A percentile compares a stretch with the other conserved stretches of the same genome.
phyloP scores from a whole-genome alignment of 148 eudicot species.

The Nepenthes mirabilis region DNA sequence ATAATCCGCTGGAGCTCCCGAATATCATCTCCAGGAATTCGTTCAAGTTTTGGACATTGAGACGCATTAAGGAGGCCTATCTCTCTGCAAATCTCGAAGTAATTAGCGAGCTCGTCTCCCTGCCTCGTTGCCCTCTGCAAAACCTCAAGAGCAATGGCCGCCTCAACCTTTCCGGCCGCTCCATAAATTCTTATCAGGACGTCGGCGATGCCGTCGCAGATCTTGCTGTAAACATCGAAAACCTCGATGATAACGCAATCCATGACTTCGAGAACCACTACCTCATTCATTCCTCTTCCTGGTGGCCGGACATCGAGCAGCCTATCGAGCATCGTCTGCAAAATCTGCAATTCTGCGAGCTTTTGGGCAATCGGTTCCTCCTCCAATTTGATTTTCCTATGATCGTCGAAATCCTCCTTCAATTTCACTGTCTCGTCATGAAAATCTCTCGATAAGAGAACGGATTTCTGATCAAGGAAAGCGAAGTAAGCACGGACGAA shows the following conservation, averaged over 20 bases:
- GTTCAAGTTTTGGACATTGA: constrained; percentile 30
- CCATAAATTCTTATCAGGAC: constrained; percentile 30
- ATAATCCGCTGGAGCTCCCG: constrained; percentile 37
- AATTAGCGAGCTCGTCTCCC: constrained; percentile 39
- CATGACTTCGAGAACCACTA: constrained; percentile 55
- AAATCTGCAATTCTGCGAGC: constrained; percentile 32
- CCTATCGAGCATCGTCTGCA: constrained; percentile 52
- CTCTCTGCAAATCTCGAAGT: constrained; percentile 39
- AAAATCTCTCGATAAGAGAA: constrained; percentile 12
- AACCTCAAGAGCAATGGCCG: constrained; percentile 33
- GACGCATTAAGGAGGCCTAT: constrained; percentile 29
- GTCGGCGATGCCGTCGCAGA: constrained; percentile 46
- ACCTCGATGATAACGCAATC: constrained; percentile 62
- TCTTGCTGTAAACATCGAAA: constrained; percentile 49
- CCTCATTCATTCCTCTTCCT: constrained; percentile 4
- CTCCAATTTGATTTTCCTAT: neutral
- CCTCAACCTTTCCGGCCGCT: constrained; percentile 30
- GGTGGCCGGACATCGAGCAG: constrained; percentile 46
- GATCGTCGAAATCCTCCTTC: neutral
- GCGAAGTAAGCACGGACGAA: constrained; percentile 49
- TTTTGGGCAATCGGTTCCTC: constrained; percentile 6
- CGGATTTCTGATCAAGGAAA: constrained; percentile 58
- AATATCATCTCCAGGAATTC: constrained; percentile 37
- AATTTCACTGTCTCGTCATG: constrained; percentile 9
- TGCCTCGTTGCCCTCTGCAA: constrained; percentile 44